phyloP scores from a whole-genome alignment of 495 filamentous ascomycete genomes.

The Aspergillus kassunensis region DNA sequence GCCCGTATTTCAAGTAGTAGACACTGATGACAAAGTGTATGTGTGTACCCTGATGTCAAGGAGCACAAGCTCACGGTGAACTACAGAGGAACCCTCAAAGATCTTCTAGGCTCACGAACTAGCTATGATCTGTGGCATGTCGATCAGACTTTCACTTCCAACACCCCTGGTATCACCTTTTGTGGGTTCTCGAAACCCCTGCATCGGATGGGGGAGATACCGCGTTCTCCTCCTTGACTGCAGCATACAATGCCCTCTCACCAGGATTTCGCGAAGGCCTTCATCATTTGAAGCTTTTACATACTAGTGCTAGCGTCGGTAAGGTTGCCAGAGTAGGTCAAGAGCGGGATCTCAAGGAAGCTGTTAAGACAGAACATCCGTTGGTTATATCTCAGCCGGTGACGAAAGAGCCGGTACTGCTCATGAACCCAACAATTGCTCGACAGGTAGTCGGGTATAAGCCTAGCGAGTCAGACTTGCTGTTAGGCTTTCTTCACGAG shows the following conservation, averaged over 20 bases:
- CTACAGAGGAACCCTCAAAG: constrained; percentile 6
- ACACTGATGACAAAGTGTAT: constrained; percentile 13
- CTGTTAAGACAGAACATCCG: constrained; percentile 12
- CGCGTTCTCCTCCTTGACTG: constrained; percentile 8
- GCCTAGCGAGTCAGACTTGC: constrained; percentile 6
- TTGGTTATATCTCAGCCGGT: constrained; percentile 9
- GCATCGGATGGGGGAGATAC: constrained; percentile 11
- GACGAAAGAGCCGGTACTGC: constrained; percentile 9
- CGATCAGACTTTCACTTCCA: constrained; percentile 12
- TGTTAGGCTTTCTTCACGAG: constrained; percentile 6
- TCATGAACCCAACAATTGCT: constrained; percentile 14
- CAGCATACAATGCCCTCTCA: constrained; percentile 9
- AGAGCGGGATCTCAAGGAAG: constrained; percentile 11
- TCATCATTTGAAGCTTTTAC: constrained; percentile 6
- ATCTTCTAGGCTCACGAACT: constrained; percentile 11
- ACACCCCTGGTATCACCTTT: constrained; percentile 10
- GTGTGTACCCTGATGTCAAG: not conserved
- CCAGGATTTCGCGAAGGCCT: constrained; percentile 8
- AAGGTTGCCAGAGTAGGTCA: constrained; percentile 9
- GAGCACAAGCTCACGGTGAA: not conserved
- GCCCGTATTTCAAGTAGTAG: constrained; percentile 11
- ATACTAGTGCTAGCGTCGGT: constrained; percentile 12
- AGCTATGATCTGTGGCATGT: constrained; percentile 15
- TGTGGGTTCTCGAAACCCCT: constrained; percentile 10
- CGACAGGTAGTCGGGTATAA: constrained; percentile 11